These are phyloP conservation scores for Thelonectria blattea DNA, from an alignment of 2,329 filamentous ascomycete species.

Conservation along the genomic window DNA sequence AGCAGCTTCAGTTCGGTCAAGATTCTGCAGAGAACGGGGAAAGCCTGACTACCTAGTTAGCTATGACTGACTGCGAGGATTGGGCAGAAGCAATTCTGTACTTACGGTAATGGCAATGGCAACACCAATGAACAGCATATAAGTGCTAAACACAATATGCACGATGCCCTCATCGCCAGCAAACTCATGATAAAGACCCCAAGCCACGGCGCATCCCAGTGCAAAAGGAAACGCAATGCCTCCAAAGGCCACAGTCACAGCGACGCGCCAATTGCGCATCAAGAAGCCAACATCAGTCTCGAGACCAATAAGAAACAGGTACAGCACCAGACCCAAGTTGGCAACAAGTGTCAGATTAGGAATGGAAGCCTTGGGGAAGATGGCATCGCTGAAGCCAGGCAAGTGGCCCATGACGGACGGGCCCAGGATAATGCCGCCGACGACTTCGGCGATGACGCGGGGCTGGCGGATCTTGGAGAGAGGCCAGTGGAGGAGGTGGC, in stretches of 20 bases:
- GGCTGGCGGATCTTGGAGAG: slow-evolving; percentile 78
- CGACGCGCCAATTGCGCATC: slow-evolving; percentile 78
- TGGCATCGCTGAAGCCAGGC: slow-evolving; percentile 74
- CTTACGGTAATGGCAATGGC: slow-evolving; percentile 80
- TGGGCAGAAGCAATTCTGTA: background rate
- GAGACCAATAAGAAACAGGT: slow-evolving; percentile 86
- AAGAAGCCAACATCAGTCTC: slow-evolving; percentile 78
- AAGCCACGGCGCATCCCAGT: slow-evolving; percentile 78
- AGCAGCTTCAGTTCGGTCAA: slow-evolving; percentile 88
- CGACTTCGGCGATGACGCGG: slow-evolving; percentile 81
- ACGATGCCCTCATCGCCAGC: slow-evolving; percentile 47
- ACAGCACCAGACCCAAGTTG: slow-evolving; percentile 82
- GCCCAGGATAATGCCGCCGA: slow-evolving; percentile 54
- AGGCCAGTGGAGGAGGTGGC: slow-evolving; percentile 68
- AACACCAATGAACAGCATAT: slow-evolving; percentile 81
- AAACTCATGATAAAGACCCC: slow-evolving; percentile 80
- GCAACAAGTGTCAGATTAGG: slow-evolving; percentile 73
- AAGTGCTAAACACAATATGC: slow-evolving; percentile 55
- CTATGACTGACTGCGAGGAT: too few relatives aligned
- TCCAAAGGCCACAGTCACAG: slow-evolving; percentile 76
- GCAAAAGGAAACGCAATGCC: slow-evolving; percentile 85
- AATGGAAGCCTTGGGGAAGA: slow-evolving; percentile 80
- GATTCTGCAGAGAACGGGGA: slow-evolving; percentile 91
- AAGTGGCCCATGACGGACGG: slow-evolving; percentile 69
- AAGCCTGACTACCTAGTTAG: slow-evolving; percentile 49